phyloP scores from a whole-genome alignment of 176 grass and related monocot species.

The Raddia distichophylla region DNA sequence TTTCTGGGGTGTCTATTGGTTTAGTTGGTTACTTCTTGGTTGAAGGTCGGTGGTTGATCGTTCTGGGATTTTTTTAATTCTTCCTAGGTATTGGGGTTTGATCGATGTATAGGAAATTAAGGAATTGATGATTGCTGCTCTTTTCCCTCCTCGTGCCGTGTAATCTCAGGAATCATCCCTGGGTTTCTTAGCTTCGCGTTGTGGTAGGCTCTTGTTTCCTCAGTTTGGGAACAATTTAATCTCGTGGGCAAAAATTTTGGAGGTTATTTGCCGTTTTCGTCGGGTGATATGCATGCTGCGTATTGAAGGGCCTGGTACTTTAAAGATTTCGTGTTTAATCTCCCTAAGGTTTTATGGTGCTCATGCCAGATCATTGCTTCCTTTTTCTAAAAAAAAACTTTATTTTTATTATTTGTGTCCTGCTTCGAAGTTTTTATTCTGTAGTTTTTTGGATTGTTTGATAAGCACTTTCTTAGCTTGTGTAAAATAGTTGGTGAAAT shows the following conservation, averaged over 20 bases:
- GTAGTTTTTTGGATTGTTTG: neutral
- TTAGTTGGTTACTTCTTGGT: neutral
- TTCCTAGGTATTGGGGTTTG: neutral
- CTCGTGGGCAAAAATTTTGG: neutral
- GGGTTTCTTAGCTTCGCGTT: neutral
- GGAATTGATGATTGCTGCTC: neutral
- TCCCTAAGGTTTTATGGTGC: neutral
- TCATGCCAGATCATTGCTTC: neutral
- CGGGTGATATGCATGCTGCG: neutral
- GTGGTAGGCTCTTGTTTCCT: conserved; percentile 1
- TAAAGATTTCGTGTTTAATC: neutral
- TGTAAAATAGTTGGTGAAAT: neutral
- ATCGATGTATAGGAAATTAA: neutral
- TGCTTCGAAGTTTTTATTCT: neutral
- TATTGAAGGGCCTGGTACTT: neutral
- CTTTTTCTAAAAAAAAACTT: neutral
- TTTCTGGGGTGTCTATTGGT: neutral
- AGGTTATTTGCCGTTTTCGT: conserved; percentile 30
- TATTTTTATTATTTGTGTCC: neutral
- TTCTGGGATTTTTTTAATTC: neutral
- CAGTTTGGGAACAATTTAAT: conserved; percentile 31
- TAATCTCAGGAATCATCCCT: neutral
- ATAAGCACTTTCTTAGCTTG: neutral
- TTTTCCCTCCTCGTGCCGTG: neutral
- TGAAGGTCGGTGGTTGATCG: conserved; percentile 20